Conservation (phyloP, 805 yeast genomes). For the Metschnikowia lochheadii region DNA sequence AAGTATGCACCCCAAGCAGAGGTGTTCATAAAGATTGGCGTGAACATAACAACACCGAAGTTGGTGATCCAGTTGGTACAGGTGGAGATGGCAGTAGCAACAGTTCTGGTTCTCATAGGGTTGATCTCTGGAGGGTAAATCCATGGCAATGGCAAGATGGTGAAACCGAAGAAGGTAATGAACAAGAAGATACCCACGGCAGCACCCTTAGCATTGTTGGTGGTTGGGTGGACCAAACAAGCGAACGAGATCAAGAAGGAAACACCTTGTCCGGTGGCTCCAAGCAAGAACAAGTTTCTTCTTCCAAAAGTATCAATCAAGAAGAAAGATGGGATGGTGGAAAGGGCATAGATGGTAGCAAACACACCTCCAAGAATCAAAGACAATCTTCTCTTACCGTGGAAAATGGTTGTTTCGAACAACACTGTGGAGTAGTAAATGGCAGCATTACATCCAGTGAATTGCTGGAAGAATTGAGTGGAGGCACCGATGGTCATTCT, state of each 20-base stretch:
- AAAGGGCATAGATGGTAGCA: constrained; percentile 55
- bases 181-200: constrained; percentile 45
- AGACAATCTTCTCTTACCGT: constrained; percentile 46
- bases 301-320: constrained; percentile 41
- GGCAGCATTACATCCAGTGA: constrained; percentile 69
- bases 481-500: constrained; percentile 61
- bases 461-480: constrained; percentile 66
- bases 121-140: constrained; percentile 45
- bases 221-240: constrained; percentile 31
- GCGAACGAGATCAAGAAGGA: constrained; percentile 40
- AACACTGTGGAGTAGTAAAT: constrained; percentile 61
- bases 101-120: constrained; percentile 45
- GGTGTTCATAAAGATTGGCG: constrained; percentile 38
- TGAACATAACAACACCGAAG: constrained; percentile 45
- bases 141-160: constrained; percentile 45
- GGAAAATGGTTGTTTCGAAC: constrained; percentile 48
- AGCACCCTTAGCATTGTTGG: constrained; percentile 40
- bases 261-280: constrained; percentile 40
- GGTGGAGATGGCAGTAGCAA: constrained; percentile 41
- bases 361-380: constrained; percentile 64
- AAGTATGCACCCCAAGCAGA: constrained; percentile 41
- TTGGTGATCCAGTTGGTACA: constrained; percentile 44
- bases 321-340: constrained; percentile 44
- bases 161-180: constrained; percentile 41
- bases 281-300: constrained; percentile 43